Conservation (phyloP, 2,329 filamentous ascomycete genomes). For the Amesomyces nigricolor region DNA sequence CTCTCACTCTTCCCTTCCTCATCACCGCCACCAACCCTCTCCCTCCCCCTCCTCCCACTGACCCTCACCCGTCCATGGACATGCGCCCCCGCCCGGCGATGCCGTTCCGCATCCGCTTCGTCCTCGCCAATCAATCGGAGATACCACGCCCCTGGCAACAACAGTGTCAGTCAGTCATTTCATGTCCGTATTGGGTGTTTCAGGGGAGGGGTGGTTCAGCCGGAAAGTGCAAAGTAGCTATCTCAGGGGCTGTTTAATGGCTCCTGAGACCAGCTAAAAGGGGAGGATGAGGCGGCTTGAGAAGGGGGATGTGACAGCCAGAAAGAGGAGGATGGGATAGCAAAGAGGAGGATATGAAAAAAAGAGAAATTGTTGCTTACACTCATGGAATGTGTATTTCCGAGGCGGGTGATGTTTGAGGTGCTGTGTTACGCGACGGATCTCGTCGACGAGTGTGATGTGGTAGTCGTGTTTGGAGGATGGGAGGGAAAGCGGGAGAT, state of each 20-base stretch:
- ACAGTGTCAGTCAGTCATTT: too few species aligned
- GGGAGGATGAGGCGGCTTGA: too few species aligned
- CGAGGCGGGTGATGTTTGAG: conserved; percentile 52
- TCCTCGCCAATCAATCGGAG: conserved; percentile 69
- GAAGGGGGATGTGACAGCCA: too few species aligned
- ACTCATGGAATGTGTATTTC: conserved; percentile 74
- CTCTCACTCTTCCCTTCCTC: not conserved
- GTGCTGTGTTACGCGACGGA: conserved; percentile 60
- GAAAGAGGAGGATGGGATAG: too few species aligned
- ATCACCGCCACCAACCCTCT: not conserved
- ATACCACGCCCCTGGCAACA: conserved; percentile 82
- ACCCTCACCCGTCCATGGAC: not conserved
- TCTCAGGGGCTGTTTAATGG: too few species aligned
- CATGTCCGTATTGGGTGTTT: too few species aligned
- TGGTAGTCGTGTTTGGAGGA: conserved; percentile 41
- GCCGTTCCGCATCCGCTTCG: conserved; percentile 46
- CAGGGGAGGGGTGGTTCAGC: too few species aligned
- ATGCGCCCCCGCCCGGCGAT: conserved; percentile 34
- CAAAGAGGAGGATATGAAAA: too few species aligned
- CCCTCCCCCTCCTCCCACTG: not conserved
- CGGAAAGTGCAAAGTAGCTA: too few species aligned
- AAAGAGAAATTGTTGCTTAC: too few species aligned
- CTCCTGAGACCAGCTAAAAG: too few species aligned
- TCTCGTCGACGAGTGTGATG: conserved; percentile 65
- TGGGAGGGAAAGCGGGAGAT: not conserved